Evolutionary conservation across 768 basidiomycete genomes (phyloP).

Genomic region (Tephrocybe sp.): DNA sequence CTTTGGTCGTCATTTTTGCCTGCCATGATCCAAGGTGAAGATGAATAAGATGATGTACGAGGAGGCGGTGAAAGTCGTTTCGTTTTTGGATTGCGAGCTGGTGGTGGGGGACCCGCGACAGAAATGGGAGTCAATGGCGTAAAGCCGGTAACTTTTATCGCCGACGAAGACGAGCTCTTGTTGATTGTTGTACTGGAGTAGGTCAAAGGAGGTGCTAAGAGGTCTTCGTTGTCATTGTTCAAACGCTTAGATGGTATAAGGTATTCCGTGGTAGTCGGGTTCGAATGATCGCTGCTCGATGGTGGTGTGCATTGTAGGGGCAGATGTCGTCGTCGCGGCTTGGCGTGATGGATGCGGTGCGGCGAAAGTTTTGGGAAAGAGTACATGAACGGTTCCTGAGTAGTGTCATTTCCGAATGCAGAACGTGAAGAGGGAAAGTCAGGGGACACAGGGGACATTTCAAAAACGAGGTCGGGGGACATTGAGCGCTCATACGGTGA

Average conservation of each 20-base stretch:
- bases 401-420: conserved; percentile 18
- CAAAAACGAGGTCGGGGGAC: conserved; percentile 50
- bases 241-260: background rate
- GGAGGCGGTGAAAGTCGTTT: conserved; percentile 30
- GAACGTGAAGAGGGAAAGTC: conserved; percentile 21
- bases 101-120: conserved; percentile 2
- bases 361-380: conserved; percentile 29
- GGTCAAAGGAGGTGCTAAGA: conserved; percentile 3
- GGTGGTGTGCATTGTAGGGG: conserved; percentile 8
- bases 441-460: conserved; percentile 47
- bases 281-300: background rate
- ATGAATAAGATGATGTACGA: conserved; percentile 31
- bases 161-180: conserved; percentile 13
- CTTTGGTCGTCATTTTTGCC: conserved; percentile 25
- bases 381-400: conserved; percentile 38
- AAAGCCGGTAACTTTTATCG: conserved; percentile 37
- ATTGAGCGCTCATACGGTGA: conserved; percentile 28
- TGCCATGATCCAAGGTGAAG: conserved; percentile 35
- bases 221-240: conserved; percentile 7
- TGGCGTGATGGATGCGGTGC: conserved; percentile 4
- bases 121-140: conserved; percentile 24
- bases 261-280: conserved; percentile 6
- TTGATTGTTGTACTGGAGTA: conserved; percentile 7
- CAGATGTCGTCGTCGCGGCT: conserved; percentile 11
- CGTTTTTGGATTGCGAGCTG: conserved; percentile 18